phyloP scores from a whole-genome alignment of 192 early-diverging fungal genomes.

The Coemansia sp. region DNA sequence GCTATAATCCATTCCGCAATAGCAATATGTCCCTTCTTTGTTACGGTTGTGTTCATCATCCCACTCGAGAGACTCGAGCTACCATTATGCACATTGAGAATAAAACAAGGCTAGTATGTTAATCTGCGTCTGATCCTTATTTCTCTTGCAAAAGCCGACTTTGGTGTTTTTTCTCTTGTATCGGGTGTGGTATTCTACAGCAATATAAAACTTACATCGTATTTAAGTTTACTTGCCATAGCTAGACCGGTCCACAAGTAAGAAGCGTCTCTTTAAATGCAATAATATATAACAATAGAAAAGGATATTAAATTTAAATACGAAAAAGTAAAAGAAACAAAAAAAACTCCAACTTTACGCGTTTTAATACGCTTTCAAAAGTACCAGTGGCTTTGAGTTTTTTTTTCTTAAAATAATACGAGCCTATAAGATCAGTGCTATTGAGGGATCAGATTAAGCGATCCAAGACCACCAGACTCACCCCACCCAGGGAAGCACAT shows the following conservation, averaged over 20 bases:
- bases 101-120: not conserved
- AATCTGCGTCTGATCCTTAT: not conserved
- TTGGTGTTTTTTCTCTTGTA: no score
- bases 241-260: not conserved
- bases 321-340: not conserved
- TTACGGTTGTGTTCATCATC: constrained; percentile 58
- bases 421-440: no score
- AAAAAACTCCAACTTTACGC: not conserved
- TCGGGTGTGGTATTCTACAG: not conserved
- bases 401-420: no score
- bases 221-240: constrained; percentile 50
- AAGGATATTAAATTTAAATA: not conserved
- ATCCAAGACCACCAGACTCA: no score
- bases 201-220: constrained; percentile 28
- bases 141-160: not conserved
- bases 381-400: no score
- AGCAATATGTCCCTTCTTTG: constrained; percentile 73
- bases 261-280: not conserved
- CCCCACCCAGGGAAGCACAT: no score
- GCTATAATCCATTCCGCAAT: constrained; percentile 69
- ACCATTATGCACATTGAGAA: constrained; percentile 1
- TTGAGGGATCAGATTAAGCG: no score
- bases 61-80: constrained; percentile 56
- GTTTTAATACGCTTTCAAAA: no score
- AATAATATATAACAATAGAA: not conserved